These are phyloP conservation scores for Nigrospora sphaerica DNA, from an alignment of 2,329 filamentous ascomycete genomes.

Conservation along the genomic window DNA sequence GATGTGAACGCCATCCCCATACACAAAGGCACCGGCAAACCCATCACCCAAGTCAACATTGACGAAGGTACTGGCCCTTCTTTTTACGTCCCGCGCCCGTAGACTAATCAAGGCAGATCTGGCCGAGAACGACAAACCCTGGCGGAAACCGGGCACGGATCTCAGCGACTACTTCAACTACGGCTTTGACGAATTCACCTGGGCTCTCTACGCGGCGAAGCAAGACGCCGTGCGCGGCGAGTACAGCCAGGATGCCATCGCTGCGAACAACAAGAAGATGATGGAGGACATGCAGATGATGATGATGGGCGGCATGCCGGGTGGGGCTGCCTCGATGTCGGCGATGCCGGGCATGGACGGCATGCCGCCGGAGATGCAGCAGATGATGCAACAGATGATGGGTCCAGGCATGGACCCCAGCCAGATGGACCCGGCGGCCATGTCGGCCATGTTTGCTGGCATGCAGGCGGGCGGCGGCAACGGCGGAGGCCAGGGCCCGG, in stretches of 20 bases:
- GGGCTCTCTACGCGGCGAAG: conserved; percentile 88
- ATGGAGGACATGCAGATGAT: conserved; percentile 61
- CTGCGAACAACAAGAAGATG: conserved; percentile 69
- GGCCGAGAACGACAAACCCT: conserved; percentile 81
- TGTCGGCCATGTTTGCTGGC: conserved; percentile 52
- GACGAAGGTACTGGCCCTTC: conserved; percentile 46
- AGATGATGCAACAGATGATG: conserved; percentile 67
- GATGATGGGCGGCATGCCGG: conserved; percentile 54
- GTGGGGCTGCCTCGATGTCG: conserved; percentile 21
- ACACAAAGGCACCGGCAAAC: conserved; percentile 73
- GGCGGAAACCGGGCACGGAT: conserved; percentile 90
- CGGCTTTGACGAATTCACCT: conserved; percentile 97
- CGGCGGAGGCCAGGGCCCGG: conserved; percentile 39
- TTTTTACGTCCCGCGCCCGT: background rate
- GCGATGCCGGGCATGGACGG: conserved; percentile 52
- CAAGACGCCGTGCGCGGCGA: conserved; percentile 74
- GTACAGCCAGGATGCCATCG: conserved; percentile 60
- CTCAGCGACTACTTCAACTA: conserved; percentile 99
- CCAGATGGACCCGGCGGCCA: conserved; percentile 55
- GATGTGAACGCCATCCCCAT: conserved; percentile 78
- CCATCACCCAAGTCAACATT: conserved; percentile 69
- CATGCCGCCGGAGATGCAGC: conserved; percentile 60
- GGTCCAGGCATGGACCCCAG: conserved; percentile 56
- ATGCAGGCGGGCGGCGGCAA: conserved; percentile 42
- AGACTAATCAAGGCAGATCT: conserved; percentile 40